A percentile compares a stretch with the other conserved stretches of the same genome.
These are phyloP conservation scores for Debaryomycetaceae sp. DNA, from an alignment of 1,139 yeast species.

Conservation along the genomic window DNA sequence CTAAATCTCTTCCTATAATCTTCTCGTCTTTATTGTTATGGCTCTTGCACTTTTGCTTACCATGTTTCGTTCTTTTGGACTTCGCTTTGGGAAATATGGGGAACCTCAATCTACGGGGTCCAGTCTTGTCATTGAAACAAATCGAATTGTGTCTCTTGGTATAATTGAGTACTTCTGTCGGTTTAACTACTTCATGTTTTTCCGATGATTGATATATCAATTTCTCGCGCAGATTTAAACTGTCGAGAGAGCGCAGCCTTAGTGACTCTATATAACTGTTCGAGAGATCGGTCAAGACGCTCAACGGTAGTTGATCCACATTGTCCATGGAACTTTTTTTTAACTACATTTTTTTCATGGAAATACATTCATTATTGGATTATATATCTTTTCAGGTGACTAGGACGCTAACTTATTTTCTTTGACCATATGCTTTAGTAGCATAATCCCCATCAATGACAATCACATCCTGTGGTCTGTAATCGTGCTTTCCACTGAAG, in stretches of 20 bases:
- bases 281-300: background rate
- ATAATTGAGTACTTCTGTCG: conserved; percentile 8
- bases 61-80: background rate
- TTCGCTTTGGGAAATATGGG: conserved; percentile 1
- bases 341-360: background rate
- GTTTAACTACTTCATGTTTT: background rate
- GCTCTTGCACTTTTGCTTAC: conserved; percentile 4
- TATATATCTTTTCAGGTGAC: too few relatives aligned
- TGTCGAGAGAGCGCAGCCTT: background rate
- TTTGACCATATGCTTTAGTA: conserved; percentile 66
- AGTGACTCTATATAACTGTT: background rate
- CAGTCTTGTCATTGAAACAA: conserved; percentile 7
- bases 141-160: conserved; percentile 9
- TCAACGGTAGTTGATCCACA: background rate
- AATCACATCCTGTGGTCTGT: conserved; percentile 71
- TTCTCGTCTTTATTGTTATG: conserved; percentile 4
- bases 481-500: conserved; percentile 60
- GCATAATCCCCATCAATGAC: conserved; percentile 70
- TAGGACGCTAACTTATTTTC: conserved; percentile 8
- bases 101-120: conserved; percentile 9
- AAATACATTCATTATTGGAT: background rate
- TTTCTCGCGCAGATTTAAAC: background rate
- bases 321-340: background rate
- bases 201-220: background rate
- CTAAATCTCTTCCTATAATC: conserved; percentile 18